Evolutionary conservation across 73 alveolate genomes (phyloP).

Genomic region (Paramecium tetraurelia): DNA sequence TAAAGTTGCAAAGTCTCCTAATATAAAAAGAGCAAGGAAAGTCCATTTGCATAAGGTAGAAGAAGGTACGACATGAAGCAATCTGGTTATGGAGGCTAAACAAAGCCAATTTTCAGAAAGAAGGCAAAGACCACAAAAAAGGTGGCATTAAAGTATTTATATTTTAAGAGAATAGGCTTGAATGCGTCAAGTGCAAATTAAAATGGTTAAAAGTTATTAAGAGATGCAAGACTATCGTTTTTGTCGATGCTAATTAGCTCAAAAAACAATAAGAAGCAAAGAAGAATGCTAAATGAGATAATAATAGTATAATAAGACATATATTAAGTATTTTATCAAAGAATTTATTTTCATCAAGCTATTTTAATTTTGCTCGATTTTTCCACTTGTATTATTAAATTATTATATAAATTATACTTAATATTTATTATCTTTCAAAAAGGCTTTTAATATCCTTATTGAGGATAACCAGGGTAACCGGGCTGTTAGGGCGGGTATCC

Average conservation of each 20-base stretch:
- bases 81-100: conserved; percentile 96
- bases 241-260: conserved; percentile 73
- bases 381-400: neutral
- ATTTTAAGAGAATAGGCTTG: conserved; percentile 67
- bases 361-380: neutral
- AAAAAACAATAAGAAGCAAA: conserved; percentile 15
- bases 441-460: neutral
- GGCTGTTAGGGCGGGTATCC: neutral
- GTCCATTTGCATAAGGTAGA: conserved; percentile 80
- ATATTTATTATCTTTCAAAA: neutral
- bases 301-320: neutral
- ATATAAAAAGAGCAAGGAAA: conserved; percentile 88
- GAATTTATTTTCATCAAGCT: neutral
- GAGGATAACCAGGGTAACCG: neutral
- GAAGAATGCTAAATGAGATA: conserved; percentile 40
- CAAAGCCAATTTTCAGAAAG: conserved; percentile 97
- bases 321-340: neutral
- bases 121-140: conserved; percentile 96
- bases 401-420: neutral
- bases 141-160: conserved; percentile 83
- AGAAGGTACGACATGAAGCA: conserved; percentile 96
- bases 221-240: conserved; percentile 96
- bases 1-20: conserved; percentile 81
- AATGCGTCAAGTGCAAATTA: conserved; percentile 90
- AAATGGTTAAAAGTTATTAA: conserved; percentile 82